Evolutionary conservation across 2,329 filamentous ascomycete species (phyloP), one percentile per base, ranked within the genome.

Genomic region (Mollisia scopiformis): DNA sequence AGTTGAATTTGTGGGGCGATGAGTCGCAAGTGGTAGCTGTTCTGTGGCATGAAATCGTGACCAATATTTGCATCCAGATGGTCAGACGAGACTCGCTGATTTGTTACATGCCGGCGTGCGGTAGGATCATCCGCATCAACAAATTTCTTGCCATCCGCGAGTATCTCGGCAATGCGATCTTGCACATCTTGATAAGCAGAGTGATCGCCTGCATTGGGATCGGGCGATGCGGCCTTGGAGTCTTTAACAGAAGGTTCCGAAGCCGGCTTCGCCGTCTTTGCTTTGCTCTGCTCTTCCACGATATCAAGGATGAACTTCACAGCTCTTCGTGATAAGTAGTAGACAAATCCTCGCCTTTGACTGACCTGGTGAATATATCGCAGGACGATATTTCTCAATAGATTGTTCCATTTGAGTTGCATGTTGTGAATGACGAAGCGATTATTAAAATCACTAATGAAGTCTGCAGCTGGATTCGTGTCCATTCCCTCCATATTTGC

Each of bases 271-370:
- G 65, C 28, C 8, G 53, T 53, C 55, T 77, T 77, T 56, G 75
- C 76, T 71, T 90, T 95, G 67, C 86, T 86, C 75, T 97, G 93
- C 73, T 99, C 95, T 58, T 98, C 93, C 2, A 99, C 91, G 68
- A 99, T 96, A 75, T 99, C 95, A 10, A 98, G 81, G 60, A 99
- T 98, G 74, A 99, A 99, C 72, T 98, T 99, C 72, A 99, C 91
- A 3, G 95, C 96, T 64, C 93, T 88, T 50, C 94, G 87, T 11
- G 96, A 98, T 78, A 98, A 89, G 76, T 99, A 99, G 78, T 99
- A 99, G 30, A 99, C 89, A 72, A 99, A 98, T 55, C 95, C 96
- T 68, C 95, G 88, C 55, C 95, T 86, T 76, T 99, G 96, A 73
- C 93, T 93, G 71, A 96, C 95, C 79, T 99, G 95, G 73, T 99